A percentile compares a stretch with the other conserved stretches of the same genome.
These are phyloP conservation scores for Erodium trifolium DNA, from an alignment of 441 rosid genomes.

Conservation along the genomic window DNA sequence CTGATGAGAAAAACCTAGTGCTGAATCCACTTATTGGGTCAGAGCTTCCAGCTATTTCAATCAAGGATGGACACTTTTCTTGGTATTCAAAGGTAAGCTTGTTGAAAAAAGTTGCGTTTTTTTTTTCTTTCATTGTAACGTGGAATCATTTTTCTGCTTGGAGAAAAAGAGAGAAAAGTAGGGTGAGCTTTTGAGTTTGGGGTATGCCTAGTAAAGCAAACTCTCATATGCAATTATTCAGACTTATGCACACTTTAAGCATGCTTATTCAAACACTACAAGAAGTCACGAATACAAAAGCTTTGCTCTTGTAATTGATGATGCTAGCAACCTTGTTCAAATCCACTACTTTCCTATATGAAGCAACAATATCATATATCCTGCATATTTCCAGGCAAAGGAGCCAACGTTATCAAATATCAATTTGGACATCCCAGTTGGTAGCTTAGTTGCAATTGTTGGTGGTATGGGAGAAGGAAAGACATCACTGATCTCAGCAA, in stretches of 20 bases:
- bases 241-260: constrained; percentile 4
- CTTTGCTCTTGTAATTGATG: background rate
- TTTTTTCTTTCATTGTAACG: constrained; percentile 10
- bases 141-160: background rate
- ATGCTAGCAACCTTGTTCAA: constrained; percentile 2
- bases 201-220: background rate
- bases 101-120: constrained; percentile 5
- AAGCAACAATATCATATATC: constrained; percentile 13
- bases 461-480: constrained; percentile 98
- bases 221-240: background rate
- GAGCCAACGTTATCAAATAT: constrained; percentile 66
- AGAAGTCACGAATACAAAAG: background rate
- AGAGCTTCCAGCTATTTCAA: constrained; percentile 68
- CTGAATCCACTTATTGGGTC: constrained; percentile 88
- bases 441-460: constrained; percentile 90
- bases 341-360: constrained; percentile 3
- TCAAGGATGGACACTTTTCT: constrained; percentile 80
- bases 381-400: constrained; percentile 49
- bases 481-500: constrained; percentile 88
- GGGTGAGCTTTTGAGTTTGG: background rate
- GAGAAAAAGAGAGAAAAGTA: background rate
- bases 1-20: constrained; percentile 84
- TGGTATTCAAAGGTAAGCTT: constrained; percentile 86
- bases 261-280: constrained; percentile 5
- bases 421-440: constrained; percentile 75